A percentile compares a stretch with the other conserved stretches of the same genome.
Conservation (phyloP, 1,284 basidiomycete genomes). For the Cryptococcus sp. region DNA sequence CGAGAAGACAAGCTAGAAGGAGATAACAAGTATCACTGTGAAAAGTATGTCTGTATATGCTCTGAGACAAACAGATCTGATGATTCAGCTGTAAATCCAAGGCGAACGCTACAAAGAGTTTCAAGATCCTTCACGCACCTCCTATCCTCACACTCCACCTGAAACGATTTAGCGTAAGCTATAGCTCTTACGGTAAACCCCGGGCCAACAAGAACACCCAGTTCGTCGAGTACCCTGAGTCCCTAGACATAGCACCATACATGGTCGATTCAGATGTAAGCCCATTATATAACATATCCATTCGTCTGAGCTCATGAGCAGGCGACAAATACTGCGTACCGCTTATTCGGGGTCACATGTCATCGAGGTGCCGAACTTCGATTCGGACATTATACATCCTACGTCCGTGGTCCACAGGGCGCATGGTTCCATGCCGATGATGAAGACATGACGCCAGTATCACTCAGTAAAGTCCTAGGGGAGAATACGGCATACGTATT, state of each 20-base stretch:
- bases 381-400: conserved; percentile 93
- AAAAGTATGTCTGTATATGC: conserved; percentile 66
- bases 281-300: neutral
- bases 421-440: conserved; percentile 95
- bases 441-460: conserved; percentile 59
- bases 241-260: conserved; percentile 67
- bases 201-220: conserved; percentile 81
- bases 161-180: conserved; percentile 70
- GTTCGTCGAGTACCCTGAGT: conserved; percentile 71
- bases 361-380: conserved; percentile 90
- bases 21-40: conserved; percentile 96
- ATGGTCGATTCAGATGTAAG: conserved; percentile 70
- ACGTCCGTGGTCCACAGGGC: conserved; percentile 67
- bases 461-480: conserved; percentile 52
- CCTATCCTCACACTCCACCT: conserved; percentile 91
- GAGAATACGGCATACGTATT: conserved; percentile 87
- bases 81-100: conserved; percentile 40
- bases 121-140: conserved; percentile 79
- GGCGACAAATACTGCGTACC: conserved; percentile 68
- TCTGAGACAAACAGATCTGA: neutral
- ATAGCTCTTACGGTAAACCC: conserved; percentile 54
- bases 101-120: conserved; percentile 34
- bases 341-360: conserved; percentile 85
- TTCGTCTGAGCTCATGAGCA: neutral
- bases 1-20: conserved; percentile 79